A percentile compares a stretch with the other conserved stretches of the same genome.
Evolutionary conservation across 2,329 filamentous ascomycete species (phyloP).

Genomic region (Fusarium metavorans): DNA sequence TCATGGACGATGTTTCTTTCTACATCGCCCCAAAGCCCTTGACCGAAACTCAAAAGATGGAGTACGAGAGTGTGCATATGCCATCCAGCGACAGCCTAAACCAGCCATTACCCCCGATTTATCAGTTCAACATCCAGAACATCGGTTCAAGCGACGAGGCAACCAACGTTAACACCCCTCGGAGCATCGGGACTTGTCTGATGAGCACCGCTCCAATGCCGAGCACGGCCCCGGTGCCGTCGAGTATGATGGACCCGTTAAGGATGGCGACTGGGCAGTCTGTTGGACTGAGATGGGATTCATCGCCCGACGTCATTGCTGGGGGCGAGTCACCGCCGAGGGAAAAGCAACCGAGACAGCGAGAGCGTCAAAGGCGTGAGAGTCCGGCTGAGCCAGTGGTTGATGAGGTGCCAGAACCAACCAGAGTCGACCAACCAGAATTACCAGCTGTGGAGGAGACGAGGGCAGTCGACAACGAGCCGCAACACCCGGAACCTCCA

Average conservation of each 20-base stretch:
- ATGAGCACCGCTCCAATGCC: slow-evolving; percentile 35
- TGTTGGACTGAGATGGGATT: slow-evolving; percentile 21
- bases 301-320: slow-evolving; percentile 43
- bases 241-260: slow-evolving; percentile 14
- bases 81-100: slow-evolving; percentile 31
- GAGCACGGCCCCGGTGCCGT: slow-evolving; percentile 36
- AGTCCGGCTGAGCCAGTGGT: neutral
- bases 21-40: slow-evolving; percentile 50
- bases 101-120: slow-evolving; percentile 30
- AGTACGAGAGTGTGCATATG: slow-evolving; percentile 48
- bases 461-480: slow-evolving; percentile 14
- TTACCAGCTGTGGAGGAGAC: slow-evolving; percentile 5
- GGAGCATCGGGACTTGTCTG: slow-evolving; percentile 37
- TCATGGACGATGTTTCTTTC: slow-evolving; percentile 46
- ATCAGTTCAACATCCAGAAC: slow-evolving; percentile 31
- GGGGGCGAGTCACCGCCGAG: slow-evolving; percentile 25
- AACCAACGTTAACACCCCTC: slow-evolving; percentile 53
- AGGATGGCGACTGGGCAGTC: slow-evolving; percentile 1
- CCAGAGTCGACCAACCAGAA: slow-evolving; percentile 1
- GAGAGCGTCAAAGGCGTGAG: slow-evolving; percentile 5
- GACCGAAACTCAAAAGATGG: slow-evolving; percentile 52
- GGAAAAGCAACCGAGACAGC: slow-evolving; percentile 13
- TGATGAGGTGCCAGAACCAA: slow-evolving; percentile 7
- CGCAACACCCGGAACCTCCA: slow-evolving; percentile 26
- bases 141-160: slow-evolving; percentile 49